Evolutionary conservation across 345 rosid genomes (phyloP), one percentile per base, ranked within the genome.

Genomic region (Eucalyptus globulus): DNA sequence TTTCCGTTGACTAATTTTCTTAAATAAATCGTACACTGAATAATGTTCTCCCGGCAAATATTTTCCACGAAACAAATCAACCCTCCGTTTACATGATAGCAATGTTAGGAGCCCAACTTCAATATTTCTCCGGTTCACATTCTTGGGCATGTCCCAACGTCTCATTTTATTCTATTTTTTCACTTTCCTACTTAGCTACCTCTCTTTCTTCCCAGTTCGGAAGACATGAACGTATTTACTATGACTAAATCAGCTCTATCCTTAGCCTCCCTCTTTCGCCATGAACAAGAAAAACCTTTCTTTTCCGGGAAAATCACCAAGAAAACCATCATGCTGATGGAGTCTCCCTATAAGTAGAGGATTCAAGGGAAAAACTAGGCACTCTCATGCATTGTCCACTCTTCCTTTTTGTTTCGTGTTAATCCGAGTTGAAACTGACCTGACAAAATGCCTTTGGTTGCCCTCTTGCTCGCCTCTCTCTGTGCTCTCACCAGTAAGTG

Each of bases 401-500:
- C 44, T 34, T 34, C 40, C 81, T 16, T 31, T 31, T 67, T 31
- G 69, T 27, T 65, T 87, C 49, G n/a, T 16, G 88, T 21, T 37
- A 27, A 45, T 47, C 56, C 34, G 26, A 45, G 37, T 88, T 49
- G 89, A n/a, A 76, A 47, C 60, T 69, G 26, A 34, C 81, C 81
- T 9, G 44, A 44, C 81, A 76, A 76, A 6, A 76, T 76, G 83
- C 83, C 29, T 40, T 76, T 88, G 50, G 56, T 62, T 91, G 83
- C 90, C 62, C 65, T 91, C 81, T 62, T 89, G 45, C 49, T 89
- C 86, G 83, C 85, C 67, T 89, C 80, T 44, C 80, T 91, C 21
- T 83, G 89, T 87, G 87, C 88, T 62, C 50, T 49, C 76, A 86
- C 91, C 34, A 60, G 92, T 93, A 89, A 87, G 91, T 87, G 65